Conservation (phyloP, 805 yeast species). For the Lachancea sp. region DNA sequence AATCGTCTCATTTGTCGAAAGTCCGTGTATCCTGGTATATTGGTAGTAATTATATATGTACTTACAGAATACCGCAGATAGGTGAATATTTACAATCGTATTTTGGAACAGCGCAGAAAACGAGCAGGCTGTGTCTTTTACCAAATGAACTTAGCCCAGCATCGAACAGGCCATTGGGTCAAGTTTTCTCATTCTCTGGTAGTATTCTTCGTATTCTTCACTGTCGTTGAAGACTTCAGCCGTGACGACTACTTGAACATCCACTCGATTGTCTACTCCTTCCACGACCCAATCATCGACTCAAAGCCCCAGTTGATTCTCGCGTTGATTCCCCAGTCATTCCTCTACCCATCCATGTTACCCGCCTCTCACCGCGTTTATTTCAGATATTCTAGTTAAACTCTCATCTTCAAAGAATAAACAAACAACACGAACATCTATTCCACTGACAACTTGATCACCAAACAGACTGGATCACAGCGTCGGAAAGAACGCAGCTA, state of each 20-base stretch:
- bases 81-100: background rate
- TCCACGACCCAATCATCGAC: background rate
- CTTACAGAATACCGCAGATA: background rate
- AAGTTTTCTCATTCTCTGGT: too few species aligned
- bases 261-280: background rate
- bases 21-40: too few species aligned
- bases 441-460: background rate
- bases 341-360: background rate
- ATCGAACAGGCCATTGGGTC: too few species aligned
- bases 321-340: background rate
- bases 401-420: slow-evolving; percentile 1
- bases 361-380: background rate
- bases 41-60: background rate
- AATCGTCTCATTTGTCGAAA: too few species aligned
- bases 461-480: background rate
- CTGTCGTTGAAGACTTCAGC: too few species aligned
- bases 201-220: too few species aligned
- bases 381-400: background rate
- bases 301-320: background rate
- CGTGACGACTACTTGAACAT: too few species aligned
- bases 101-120: too few species aligned
- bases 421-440: background rate
- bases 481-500: background rate
- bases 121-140: too few species aligned
- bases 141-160: too few species aligned